Evolutionary conservation across 495 filamentous ascomycete species (phyloP).

Genomic region (Penicillium chermesinum): DNA sequence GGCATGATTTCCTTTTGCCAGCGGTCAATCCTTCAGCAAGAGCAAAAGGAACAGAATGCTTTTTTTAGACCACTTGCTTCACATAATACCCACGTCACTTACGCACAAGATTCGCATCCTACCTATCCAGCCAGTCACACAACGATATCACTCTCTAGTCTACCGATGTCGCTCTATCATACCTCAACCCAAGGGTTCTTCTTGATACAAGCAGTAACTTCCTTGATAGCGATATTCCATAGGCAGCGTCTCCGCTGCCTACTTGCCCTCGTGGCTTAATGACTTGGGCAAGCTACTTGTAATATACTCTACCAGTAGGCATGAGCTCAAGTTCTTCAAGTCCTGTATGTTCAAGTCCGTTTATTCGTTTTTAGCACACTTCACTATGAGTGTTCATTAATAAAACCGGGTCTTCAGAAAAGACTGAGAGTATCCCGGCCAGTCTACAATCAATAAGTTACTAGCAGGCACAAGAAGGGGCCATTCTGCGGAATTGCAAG

Average conservation of each 20-base stretch:
- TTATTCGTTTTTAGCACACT: too few relatives aligned
- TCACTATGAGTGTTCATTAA: too few relatives aligned
- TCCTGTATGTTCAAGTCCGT: too few relatives aligned
- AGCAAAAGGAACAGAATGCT: neutral
- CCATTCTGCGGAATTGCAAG: neutral
- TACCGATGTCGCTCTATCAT: neutral
- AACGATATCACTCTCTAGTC: neutral
- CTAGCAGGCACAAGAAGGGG: neutral
- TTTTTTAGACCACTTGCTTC: neutral
- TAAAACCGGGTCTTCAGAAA: too few relatives aligned
- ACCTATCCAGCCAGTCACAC: neutral
- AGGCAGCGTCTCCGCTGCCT: too few relatives aligned
- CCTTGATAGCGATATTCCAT: too few relatives aligned
- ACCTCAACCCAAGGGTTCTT: neutral
- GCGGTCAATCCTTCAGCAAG: neutral
- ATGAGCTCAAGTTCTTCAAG: too few relatives aligned
- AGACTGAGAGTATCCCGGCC: neutral
- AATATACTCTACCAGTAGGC: too few relatives aligned
- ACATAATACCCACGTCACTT: constrained; percentile 9
- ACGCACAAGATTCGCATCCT: neutral
- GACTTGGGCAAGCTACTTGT: too few relatives aligned
- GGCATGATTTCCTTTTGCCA: constrained; percentile 18
- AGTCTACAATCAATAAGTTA: neutral
- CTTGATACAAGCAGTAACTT: too few relatives aligned
- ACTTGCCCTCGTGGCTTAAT: too few relatives aligned